phyloP scores from a whole-genome alignment of 345 rosid species.

The Carallia pectinifolia region DNA sequence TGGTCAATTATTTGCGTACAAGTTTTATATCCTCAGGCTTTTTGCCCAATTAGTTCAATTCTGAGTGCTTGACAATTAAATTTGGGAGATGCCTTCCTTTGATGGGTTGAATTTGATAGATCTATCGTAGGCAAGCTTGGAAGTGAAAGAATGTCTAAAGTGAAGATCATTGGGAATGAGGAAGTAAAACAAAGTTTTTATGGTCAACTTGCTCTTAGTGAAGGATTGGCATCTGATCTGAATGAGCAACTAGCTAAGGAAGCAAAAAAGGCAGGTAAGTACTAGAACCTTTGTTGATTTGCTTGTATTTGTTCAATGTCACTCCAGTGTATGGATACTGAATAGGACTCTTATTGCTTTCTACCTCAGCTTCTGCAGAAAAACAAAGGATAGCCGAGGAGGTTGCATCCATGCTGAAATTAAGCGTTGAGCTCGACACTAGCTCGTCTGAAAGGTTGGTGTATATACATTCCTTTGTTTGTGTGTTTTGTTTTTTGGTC shows the following conservation, averaged over 20 bases:
- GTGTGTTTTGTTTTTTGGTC: too few species aligned
- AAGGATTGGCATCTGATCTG: conserved; percentile 51
- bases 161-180: conserved; percentile 58
- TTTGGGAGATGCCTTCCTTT: conserved; percentile 11
- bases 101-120: conserved; percentile 36
- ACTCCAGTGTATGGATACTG: conserved; percentile 18
- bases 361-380: conserved; percentile 68
- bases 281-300: conserved; percentile 10
- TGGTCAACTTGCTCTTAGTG: conserved; percentile 69
- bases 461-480: too few species aligned
- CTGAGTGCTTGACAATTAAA: conserved; percentile 8
- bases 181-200: conserved; percentile 78
- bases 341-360: conserved; percentile 27
- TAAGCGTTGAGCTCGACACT: conserved; percentile 75
- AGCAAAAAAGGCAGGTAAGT: conserved; percentile 72
- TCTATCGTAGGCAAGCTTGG: conserved; percentile 80
- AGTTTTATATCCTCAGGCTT: neutral
- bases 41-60: conserved; percentile 1
- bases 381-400: conserved; percentile 85
- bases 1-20: neutral
- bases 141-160: conserved; percentile 53
- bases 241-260: conserved; percentile 79
- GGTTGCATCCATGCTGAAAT: conserved; percentile 83
- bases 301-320: conserved; percentile 7
- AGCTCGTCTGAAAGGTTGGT: conserved; percentile 73